These are phyloP conservation scores for Umbelopsis vinacea DNA, from an alignment of 192 early-diverging fungal species.

Conservation along the genomic window DNA sequence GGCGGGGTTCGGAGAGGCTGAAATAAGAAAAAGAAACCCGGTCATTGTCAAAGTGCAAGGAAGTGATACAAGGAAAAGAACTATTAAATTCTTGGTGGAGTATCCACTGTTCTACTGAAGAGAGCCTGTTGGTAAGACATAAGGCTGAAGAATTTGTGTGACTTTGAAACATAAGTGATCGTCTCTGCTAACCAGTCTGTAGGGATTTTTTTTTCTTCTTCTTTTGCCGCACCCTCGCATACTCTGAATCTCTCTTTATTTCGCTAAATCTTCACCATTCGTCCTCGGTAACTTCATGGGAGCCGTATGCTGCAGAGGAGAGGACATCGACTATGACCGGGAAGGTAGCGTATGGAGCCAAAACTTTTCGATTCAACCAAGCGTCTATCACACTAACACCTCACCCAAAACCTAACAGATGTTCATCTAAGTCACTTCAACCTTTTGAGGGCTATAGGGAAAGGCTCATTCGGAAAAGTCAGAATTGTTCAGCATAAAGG, in stretches of 20 bases:
- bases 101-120: no score
- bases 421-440: constrained; percentile 71
- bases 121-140: neutral
- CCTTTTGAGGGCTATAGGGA: constrained; percentile 74
- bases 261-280: neutral
- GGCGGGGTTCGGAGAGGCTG: no score
- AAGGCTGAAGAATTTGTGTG: neutral
- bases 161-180: constrained; percentile 22
- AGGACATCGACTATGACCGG: constrained; percentile 30
- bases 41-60: neutral
- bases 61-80: neutral
- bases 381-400: neutral
- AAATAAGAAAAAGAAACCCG: no score
- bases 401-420: neutral
- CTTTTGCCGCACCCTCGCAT: neutral
- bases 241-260: neutral
- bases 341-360: neutral
- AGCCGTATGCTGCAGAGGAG: constrained; percentile 29
- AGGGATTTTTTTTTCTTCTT: neutral
- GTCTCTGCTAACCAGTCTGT: neutral
- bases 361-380: neutral
- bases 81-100: no score
- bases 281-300: constrained; percentile 22
- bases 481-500: constrained; percentile 80
- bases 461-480: constrained; percentile 91